Conservation (phyloP, 768 basidiomycete genomes). For the Boletus sp. region DNA sequence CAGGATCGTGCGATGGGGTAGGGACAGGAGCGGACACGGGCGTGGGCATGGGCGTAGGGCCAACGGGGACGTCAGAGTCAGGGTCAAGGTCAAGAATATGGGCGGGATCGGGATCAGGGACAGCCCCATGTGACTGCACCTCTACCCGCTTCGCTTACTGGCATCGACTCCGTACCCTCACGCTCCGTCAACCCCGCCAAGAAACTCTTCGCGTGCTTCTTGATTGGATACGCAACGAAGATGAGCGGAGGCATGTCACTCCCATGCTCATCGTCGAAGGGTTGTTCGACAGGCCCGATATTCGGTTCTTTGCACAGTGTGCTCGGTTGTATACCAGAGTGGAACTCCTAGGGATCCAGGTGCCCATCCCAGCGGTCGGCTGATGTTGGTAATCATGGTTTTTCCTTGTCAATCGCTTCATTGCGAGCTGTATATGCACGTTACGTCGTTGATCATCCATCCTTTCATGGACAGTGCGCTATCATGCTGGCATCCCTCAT, state of each 20-base stretch:
- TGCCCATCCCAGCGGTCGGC: not conserved
- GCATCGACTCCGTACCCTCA: slow-evolving; percentile 20
- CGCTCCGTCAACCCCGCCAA: slow-evolving; percentile 21
- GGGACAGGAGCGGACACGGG: not conserved
- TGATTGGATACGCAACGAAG: slow-evolving; percentile 22
- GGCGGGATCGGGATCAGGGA: not conserved
- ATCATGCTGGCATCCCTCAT: not conserved
- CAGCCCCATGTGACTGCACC: not conserved
- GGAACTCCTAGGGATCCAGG: slow-evolving; percentile 11
- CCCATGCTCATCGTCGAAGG: slow-evolving; percentile 23
- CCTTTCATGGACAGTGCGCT: not conserved
- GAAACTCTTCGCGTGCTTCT: slow-evolving; percentile 20
- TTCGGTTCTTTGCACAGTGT: slow-evolving; percentile 14
- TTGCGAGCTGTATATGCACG: not conserved
- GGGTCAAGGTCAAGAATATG: not conserved
- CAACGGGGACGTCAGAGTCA: not conserved
- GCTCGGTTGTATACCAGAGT: slow-evolving; percentile 12
- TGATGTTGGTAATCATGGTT: not conserved
- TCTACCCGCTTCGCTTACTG: slow-evolving; percentile 13
- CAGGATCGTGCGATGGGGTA: not conserved
- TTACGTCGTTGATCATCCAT: not conserved
- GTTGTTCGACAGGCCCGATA: slow-evolving; percentile 14
- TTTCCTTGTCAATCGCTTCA: not conserved
- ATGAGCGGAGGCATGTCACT: slow-evolving; percentile 1
- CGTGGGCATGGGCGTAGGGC: not conserved